Percentiles rank a stretch among this genome's conserved stretches.
Evolutionary conservation across 2,329 filamentous ascomycete species (phyloP).

Genomic region (Aspergillus glaucus): DNA sequence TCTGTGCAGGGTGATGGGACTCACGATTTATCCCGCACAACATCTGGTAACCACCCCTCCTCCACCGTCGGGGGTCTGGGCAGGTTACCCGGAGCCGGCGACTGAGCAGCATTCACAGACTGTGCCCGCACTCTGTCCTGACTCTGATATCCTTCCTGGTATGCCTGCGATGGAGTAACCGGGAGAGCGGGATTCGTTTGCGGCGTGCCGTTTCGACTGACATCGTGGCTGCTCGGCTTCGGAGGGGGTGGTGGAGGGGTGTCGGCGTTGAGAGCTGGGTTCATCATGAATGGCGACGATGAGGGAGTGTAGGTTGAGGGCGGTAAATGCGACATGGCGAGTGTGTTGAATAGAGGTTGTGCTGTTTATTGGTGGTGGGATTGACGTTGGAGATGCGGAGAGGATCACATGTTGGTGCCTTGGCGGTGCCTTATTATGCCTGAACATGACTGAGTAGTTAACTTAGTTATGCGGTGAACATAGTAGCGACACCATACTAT

Average conservation of each 20-base stretch:
- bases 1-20: constrained; percentile 19
- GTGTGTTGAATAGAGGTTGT: not conserved
- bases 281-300: constrained; percentile 17
- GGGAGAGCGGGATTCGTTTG: constrained; percentile 41
- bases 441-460: too few species aligned
- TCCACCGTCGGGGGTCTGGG: constrained; percentile 43
- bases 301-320: constrained; percentile 19
- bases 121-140: constrained; percentile 6
- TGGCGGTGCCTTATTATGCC: too few species aligned
- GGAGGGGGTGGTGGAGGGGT: constrained; percentile 65
- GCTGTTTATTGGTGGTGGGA: too few species aligned
- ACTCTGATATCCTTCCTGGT: constrained; percentile 19
- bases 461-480: too few species aligned
- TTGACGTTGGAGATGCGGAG: too few species aligned
- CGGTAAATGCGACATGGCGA: constrained; percentile 18
- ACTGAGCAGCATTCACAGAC: constrained; percentile 3
- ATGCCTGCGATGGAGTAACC: constrained; percentile 28
- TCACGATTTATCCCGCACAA: constrained; percentile 76
- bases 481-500: too few species aligned
- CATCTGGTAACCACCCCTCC: constrained; percentile 66
- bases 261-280: constrained; percentile 40
- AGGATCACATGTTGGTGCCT: too few species aligned
- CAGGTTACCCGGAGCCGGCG: constrained; percentile 9
- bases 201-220: constrained; percentile 61
- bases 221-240: constrained; percentile 64